phyloP scores from a whole-genome alignment of 805 yeast species.

The Yarrowia alimentaria region DNA sequence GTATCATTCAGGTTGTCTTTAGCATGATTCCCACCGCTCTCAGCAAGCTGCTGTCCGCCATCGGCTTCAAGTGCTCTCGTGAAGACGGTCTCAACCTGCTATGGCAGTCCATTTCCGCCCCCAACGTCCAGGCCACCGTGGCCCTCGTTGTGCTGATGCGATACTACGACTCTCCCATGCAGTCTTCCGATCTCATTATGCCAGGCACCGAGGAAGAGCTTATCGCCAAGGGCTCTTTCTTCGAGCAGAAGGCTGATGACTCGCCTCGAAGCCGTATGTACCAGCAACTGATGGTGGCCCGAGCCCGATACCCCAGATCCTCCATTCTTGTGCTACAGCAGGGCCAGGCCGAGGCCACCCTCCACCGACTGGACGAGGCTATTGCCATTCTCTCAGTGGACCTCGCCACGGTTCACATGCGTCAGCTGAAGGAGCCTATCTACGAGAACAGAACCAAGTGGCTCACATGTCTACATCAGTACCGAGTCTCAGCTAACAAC shows the following conservation, averaged over 20 bases:
- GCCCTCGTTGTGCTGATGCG: constrained; percentile 80
- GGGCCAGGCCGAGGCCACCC: constrained; percentile 67
- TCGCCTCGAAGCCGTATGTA: constrained; percentile 26
- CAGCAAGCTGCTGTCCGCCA: constrained; percentile 82
- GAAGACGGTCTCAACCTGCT: constrained; percentile 82
- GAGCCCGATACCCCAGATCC: constrained; percentile 78
- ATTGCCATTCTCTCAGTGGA: constrained; percentile 54
- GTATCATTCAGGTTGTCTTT: constrained; percentile 86
- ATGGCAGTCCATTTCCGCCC: constrained; percentile 79
- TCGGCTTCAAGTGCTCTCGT: constrained; percentile 87
- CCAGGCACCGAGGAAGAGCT: constrained; percentile 34
- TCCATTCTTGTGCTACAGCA: constrained; percentile 89
- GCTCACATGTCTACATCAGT: constrained; percentile 68
- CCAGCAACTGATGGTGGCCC: constrained; percentile 54
- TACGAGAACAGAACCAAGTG: constrained; percentile 80
- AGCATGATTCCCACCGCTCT: constrained; percentile 91
- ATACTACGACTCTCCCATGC: constrained; percentile 94
- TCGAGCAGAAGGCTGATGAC: constrained; percentile 6
- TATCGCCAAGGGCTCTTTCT: constrained; percentile 28
- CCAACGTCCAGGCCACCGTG: constrained; percentile 91
- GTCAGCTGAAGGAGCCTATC: constrained; percentile 83
- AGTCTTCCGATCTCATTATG: constrained; percentile 78
- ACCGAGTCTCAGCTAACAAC: constrained; percentile 75
- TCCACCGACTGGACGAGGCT: constrained; percentile 68
- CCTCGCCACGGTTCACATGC: constrained; percentile 66